phyloP scores from a whole-genome alignment of 1,284 basidiomycete species.

The Peniophora sp. region DNA sequence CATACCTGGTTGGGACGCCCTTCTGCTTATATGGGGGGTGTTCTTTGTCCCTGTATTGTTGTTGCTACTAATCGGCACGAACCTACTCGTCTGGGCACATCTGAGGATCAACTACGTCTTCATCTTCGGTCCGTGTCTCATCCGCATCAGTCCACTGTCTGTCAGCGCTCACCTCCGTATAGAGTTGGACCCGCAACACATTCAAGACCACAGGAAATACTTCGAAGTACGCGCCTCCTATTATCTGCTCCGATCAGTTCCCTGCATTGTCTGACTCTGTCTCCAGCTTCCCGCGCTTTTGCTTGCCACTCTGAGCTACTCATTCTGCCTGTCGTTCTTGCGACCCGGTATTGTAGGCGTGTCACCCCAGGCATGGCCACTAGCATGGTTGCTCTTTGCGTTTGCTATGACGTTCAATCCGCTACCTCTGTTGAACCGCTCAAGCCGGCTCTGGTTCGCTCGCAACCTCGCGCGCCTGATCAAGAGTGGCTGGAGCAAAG shows the following conservation, averaged over 20 bases:
- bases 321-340: constrained; percentile 82
- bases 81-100: constrained; percentile 72
- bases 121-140: constrained; percentile 63
- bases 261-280: not conserved
- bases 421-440: constrained; percentile 55
- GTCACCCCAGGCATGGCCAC: constrained; percentile 64
- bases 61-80: constrained; percentile 71
- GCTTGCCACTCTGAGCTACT: constrained; percentile 68
- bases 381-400: constrained; percentile 74
- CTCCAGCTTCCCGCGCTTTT: constrained; percentile 72
- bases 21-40: constrained; percentile 79
- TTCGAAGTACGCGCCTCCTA: constrained; percentile 67
- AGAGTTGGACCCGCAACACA: constrained; percentile 74
- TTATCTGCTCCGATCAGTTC: constrained; percentile 6
- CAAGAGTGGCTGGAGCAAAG: constrained; percentile 62
- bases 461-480: constrained; percentile 55
- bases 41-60: constrained; percentile 75
- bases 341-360: constrained; percentile 46
- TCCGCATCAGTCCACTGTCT: not conserved
- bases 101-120: constrained; percentile 85
- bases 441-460: constrained; percentile 77
- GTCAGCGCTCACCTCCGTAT: constrained; percentile 1
- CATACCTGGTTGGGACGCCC: constrained; percentile 66
- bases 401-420: constrained; percentile 68
- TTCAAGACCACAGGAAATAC: constrained; percentile 76